Conservation (phyloP, 2,329 filamentous ascomycete genomes). For the Xylariales sp. region DNA sequence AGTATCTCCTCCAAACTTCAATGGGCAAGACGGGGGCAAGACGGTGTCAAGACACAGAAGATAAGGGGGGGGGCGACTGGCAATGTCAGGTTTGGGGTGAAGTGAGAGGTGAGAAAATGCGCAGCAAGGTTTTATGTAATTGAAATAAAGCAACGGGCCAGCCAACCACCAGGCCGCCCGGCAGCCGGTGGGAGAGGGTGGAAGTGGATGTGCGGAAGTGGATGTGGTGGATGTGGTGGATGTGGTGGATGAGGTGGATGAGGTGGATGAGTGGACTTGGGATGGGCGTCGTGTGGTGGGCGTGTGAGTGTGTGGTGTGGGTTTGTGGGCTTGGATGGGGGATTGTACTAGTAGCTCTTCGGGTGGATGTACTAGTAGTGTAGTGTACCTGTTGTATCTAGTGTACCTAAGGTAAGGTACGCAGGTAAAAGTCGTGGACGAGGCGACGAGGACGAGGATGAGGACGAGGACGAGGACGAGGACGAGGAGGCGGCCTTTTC, state of each 20-base stretch:
- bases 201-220: neutral
- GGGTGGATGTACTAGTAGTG: too few species aligned
- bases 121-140: slow-evolving; percentile 63
- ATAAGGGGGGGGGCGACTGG: slow-evolving; percentile 44
- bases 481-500: slow-evolving; percentile 13
- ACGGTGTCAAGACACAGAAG: slow-evolving; percentile 43
- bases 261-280: neutral
- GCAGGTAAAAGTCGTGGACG: too few species aligned
- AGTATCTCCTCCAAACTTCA: slow-evolving; percentile 50
- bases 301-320: slow-evolving; percentile 6
- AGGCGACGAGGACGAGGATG: too few species aligned
- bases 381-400: too few species aligned
- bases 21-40: slow-evolving; percentile 49
- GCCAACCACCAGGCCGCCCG: neutral
- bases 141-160: slow-evolving; percentile 46
- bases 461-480: too few species aligned
- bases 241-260: neutral
- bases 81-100: slow-evolving; percentile 50
- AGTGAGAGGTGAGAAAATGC: slow-evolving; percentile 56
- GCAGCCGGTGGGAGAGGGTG: slow-evolving; percentile 1
- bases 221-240: slow-evolving; percentile 1
- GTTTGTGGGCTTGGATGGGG: neutral
- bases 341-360: too few species aligned
- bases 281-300: neutral
- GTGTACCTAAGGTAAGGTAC: too few species aligned